phyloP scores from a whole-genome alignment of 1,284 basidiomycete genomes.

The Mycosarcoma mackinlayi region DNA sequence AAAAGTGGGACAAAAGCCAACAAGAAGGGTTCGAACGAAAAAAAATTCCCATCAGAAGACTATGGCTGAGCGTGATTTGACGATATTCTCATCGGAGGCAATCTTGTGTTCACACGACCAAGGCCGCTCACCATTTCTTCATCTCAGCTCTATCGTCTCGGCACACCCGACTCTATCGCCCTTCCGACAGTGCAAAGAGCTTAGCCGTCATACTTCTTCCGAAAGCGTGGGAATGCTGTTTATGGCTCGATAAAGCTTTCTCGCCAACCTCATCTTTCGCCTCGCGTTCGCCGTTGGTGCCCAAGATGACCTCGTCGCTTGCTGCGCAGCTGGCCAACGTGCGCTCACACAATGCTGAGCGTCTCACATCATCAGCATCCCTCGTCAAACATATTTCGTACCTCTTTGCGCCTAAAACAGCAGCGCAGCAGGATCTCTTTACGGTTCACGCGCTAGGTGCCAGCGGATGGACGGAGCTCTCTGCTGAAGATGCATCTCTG shows the following conservation, averaged over 20 bases:
- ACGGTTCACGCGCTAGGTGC: conserved; percentile 84
- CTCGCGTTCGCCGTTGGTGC: not conserved
- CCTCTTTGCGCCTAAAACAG: conserved; percentile 74
- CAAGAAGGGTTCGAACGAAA: not conserved
- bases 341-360: conserved; percentile 81
- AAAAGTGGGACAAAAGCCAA: not conserved
- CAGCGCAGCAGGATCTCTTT: conserved; percentile 73
- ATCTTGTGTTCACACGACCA: not conserved
- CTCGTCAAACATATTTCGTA: conserved; percentile 78
- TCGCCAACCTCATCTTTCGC: no score
- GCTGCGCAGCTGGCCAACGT: conserved; percentile 84
- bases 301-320: conserved; percentile 78
- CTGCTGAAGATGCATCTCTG: conserved; percentile 60
- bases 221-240: conserved; percentile 20
- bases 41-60: not conserved
- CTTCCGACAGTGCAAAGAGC: not conserved
- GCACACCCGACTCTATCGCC: not conserved
- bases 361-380: conserved; percentile 76
- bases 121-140: not conserved
- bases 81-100: no score
- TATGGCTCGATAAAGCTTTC: not conserved
- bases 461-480: conserved; percentile 80
- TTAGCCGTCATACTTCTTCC: not conserved
- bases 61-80: not conserved
- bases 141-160: not conserved